A percentile compares a stretch with the other conserved stretches of the same genome.
phyloP scores from a whole-genome alignment of 2,329 filamentous ascomycete species.

The Camillea tinctor region DNA sequence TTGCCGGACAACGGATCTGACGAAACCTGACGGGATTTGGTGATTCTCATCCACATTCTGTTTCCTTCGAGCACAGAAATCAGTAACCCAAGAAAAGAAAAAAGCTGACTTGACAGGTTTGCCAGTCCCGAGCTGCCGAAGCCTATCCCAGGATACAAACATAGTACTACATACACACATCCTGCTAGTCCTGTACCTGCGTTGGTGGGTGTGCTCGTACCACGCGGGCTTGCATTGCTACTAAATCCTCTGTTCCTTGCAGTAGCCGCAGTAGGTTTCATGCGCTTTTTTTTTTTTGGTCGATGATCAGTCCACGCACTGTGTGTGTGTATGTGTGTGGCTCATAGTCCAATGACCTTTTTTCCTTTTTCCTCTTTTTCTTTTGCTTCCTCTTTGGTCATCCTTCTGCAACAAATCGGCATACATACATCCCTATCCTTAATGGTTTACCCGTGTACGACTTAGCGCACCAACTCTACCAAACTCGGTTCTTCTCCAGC shows the following conservation, averaged over 20 bases:
- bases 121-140: conserved; percentile 1
- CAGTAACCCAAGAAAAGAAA: not conserved
- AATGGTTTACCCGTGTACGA: conserved; percentile 1
- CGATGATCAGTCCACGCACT: conserved; percentile 10
- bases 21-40: not conserved
- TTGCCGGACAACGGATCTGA: not conserved
- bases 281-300: no score
- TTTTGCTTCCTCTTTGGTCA: not conserved
- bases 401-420: conserved; percentile 2
- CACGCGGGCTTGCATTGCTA: conserved; percentile 19
- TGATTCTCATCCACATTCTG: not conserved
- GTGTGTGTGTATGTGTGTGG: conserved; percentile 15
- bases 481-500: not conserved
- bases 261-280: conserved; percentile 20
- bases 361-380: conserved; percentile 1
- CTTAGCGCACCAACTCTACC: not conserved
- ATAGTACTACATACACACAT: no score
- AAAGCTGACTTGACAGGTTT: not conserved
- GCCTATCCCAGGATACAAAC: not conserved
- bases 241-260: conserved; percentile 22
- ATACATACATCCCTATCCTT: conserved; percentile 1
- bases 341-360: conserved; percentile 1
- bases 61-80: not conserved
- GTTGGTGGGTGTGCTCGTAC: conserved; percentile 20
- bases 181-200: conserved; percentile 21